Evolutionary conservation across 2,329 filamentous ascomycete species (phyloP), one percentile per base, ranked within the genome.

Genomic region (Cadophora luteo-olivacea): DNA sequence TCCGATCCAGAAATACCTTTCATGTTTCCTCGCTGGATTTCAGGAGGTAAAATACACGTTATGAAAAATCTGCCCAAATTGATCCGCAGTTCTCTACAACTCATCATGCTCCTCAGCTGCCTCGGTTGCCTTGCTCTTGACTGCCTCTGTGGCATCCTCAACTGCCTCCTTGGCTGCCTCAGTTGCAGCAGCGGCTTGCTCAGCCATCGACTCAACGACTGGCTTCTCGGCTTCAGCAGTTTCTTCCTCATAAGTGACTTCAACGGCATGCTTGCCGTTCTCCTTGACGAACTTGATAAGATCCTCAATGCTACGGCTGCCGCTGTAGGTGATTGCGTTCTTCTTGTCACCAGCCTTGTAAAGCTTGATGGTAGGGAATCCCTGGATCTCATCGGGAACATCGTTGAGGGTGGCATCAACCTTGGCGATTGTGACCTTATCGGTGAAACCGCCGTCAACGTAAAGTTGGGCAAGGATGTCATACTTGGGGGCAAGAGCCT

Each of bases 291-390:
- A 99, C 77, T 91, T 87, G 78, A 92, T 91, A 70, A 99, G 88
- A 80, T 98, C 96, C 84, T 97, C 93, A 67, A 97, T 84, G 66
- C 93, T 96, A 78, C 96, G 93, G 73, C 91, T 88, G 76, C 96
- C 96, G 73, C 86, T 87, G 88, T 97, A 99, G 76, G 93, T 93
- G 72, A 97, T 82, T 69, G 96, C 92, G 75, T 89, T 85, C 78
- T 87, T 86, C 90, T 99, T 99, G 82, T 87, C 86, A 78, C 94
- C 94, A 76, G 96, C 96, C 73, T 93, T 89, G 91, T 89, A 99
- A 75, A 99, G 89, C 89, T 98, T 98, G 88, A 99, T 97, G 81
- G 96, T 99, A 68, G 96, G 96, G 91, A 99, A 99, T 73, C 96
- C 96, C 82, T 93, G 89, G 79, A 99, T 93, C 84, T 97, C 93